Base-by-base conservation (phyloP, 1,139 yeast species). In the Insectozyma bohioensis region DNA sequence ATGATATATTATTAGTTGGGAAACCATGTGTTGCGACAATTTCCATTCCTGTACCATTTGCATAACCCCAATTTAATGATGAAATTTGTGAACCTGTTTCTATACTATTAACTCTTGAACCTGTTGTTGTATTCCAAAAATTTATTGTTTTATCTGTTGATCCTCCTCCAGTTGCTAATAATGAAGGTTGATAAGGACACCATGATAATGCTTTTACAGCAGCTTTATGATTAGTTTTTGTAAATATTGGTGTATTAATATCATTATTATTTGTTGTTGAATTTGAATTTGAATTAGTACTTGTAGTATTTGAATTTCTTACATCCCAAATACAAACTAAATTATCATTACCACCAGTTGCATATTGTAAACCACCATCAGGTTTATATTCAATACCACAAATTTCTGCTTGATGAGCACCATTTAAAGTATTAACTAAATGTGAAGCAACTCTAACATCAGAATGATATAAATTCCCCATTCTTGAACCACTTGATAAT, bases 81-180 rank as follows among this genome's bases (percentile, higher is more conserved):
- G 95, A 83, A 12, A 94, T 94, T 58, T 94, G 98, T 1, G 96
- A 85, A 10, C 94, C 96, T 0, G 97, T 85, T 48, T 88, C 94
- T 22, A 92, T 84, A 10, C 94, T 75, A 46, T 90, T 87, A 23
- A 86, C 78, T 39, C 95, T 68, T 2, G 92, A 79, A 0, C 98
- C 98, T 0, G 95, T 86, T 15, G 86, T 78, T 6, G 96, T 79
- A 58, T 92, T 92, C 97, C 98, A 94, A 61, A 94, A 88, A 59
- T 92, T 90, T 39, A 94, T 86, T 34, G 83, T 77, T 53, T 81
- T 84, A 61, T 94, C 97, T 20, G 86, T 78, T 9, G 95, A 82
- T 13, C 98, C 98, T 33, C 98, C 98, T 7, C 98, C 99, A 3
- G 97, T 85, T 7, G 97, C 97, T 34, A 94, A 67, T 34, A 92